Conservation (phyloP, 768 basidiomycete genomes). For the Leccinum imitatum region DNA sequence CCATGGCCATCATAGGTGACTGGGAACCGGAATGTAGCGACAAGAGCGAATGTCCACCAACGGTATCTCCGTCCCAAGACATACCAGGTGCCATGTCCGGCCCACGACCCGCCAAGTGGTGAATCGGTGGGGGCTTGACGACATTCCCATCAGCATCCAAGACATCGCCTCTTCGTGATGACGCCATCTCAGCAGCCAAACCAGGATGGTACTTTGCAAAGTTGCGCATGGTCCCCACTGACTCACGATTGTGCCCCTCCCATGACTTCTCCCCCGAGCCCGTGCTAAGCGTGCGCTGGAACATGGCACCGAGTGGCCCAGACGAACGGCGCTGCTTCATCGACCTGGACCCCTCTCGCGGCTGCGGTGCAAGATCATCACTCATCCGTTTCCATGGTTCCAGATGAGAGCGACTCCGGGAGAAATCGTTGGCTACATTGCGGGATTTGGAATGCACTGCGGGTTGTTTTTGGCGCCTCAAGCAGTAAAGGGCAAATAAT, state of each 20-base stretch:
- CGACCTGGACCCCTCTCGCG: constrained; percentile 38
- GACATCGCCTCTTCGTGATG: constrained; percentile 24
- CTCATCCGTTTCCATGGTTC: constrained; percentile 61
- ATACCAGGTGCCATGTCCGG: constrained; percentile 38
- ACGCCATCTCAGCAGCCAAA: constrained; percentile 53
- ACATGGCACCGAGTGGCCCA: constrained; percentile 57
- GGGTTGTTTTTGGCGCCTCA: constrained; percentile 37
- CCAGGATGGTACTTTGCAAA: constrained; percentile 61
- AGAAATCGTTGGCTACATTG: constrained; percentile 41
- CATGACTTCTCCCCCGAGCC: constrained; percentile 48
- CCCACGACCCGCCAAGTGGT: constrained; percentile 45
- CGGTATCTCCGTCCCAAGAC: constrained; percentile 54
- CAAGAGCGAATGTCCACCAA: constrained; percentile 48
- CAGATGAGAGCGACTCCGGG: constrained; percentile 41
- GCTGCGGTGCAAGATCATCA: constrained; percentile 45
- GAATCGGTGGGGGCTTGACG: constrained; percentile 34
- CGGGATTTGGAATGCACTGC: constrained; percentile 33
- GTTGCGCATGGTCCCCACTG: constrained; percentile 35
- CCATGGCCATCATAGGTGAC: constrained; percentile 47
- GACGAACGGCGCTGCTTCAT: constrained; percentile 41
- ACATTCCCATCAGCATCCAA: constrained; percentile 22
- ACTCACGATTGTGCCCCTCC: constrained; percentile 37
- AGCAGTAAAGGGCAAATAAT: constrained; percentile 54
- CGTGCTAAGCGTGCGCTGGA: constrained; percentile 56
- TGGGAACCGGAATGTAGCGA: constrained; percentile 46